A percentile compares a stretch with the other conserved stretches of the same genome.
phyloP scores from a whole-genome alignment of 1,139 yeast genomes.

The Blastobotrys elegans region DNA sequence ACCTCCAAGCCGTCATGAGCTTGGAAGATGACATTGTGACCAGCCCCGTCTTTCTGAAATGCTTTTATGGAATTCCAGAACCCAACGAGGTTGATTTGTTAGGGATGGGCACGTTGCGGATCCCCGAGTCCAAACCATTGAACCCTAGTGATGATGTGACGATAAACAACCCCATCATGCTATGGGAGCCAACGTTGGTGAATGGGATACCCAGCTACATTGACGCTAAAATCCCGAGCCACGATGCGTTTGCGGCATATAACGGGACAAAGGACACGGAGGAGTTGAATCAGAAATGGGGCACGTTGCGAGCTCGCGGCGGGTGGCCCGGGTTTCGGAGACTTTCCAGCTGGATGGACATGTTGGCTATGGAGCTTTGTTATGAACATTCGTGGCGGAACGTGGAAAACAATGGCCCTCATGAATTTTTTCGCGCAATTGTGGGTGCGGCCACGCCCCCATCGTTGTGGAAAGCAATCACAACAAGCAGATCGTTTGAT shows the following conservation, averaged over 20 bases:
- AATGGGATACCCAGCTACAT: neutral
- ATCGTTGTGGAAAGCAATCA: conserved; percentile 8
- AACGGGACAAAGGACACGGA: neutral
- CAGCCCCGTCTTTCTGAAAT: neutral
- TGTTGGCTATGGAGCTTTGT: conserved; percentile 10
- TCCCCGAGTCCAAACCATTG: neutral
- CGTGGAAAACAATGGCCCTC: neutral
- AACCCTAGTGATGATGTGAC: neutral
- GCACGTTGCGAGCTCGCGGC: conserved; percentile 8
- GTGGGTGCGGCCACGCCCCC: conserved; percentile 12
- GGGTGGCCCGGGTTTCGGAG: conserved; percentile 15
- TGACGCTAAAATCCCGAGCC: neutral
- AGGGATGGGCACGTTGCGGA: conserved; percentile 12
- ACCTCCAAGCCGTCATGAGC: conserved; percentile 2
- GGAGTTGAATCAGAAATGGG: conserved; percentile 7
- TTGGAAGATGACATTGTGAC: conserved; percentile 5
- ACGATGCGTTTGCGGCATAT: neutral
- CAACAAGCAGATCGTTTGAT: neutral
- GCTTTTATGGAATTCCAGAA: conserved; percentile 5
- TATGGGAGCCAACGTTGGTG: neutral
- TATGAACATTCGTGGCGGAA: conserved; percentile 3
- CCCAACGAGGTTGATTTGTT: conserved; percentile 9
- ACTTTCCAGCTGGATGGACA: conserved; percentile 10
- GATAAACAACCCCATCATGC: conserved; percentile 6
- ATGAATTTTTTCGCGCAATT: neutral